Evolutionary conservation across 2,329 filamentous ascomycete genomes (phyloP), one percentile per base, ranked within the genome.

Genomic region (Annulohypoxylon truncatum): DNA sequence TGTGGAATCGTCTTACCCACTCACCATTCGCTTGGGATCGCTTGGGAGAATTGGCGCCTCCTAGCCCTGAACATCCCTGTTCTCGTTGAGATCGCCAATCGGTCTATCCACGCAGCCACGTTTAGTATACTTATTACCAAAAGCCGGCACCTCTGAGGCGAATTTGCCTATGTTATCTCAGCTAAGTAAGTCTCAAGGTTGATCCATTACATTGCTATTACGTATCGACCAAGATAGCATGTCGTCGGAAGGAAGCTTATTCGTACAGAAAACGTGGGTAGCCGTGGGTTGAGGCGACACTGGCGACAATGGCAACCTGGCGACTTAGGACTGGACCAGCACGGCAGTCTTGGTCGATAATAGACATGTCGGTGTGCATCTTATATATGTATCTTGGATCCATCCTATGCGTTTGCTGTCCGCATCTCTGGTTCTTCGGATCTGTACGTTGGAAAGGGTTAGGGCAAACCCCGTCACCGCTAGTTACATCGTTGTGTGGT

Each of bases 381-480:
- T 48, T 20, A n/a, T 55, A 33, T 22, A 12, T 29, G 28, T 54
- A 62, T 47, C 59, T 54, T 24, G 15, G 35, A 50, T n/a, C 35
- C 40, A 44, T 46, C 29, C 51, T 28, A 31, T 66, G n/a, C 40
- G 33, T 60, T 63, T 55, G 51, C 26, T 66, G 22, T 56, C 38
- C 18, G 9, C 42, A 18, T 55, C 18, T 58, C 51, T 33, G 20
- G 44, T 33, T 61, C 28, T 47, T 35, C 12, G 42, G 22, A 60
- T 33, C 38, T 46, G 59, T 57, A 56, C 50, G 51, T 62, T 55
- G 56, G 40, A 35, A 46, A 47, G 5, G 55, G 29, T 40, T 31
- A 56, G 33, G 33, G 29, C 33, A 55, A n/a, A 33, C 55, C 51
- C 55, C 50, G 66, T 68, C 66, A 68, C 66, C 66, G 66, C 66